phyloP scores from a whole-genome alignment of 1,139 yeast species.

The Schizosaccharomyces versatilis region DNA sequence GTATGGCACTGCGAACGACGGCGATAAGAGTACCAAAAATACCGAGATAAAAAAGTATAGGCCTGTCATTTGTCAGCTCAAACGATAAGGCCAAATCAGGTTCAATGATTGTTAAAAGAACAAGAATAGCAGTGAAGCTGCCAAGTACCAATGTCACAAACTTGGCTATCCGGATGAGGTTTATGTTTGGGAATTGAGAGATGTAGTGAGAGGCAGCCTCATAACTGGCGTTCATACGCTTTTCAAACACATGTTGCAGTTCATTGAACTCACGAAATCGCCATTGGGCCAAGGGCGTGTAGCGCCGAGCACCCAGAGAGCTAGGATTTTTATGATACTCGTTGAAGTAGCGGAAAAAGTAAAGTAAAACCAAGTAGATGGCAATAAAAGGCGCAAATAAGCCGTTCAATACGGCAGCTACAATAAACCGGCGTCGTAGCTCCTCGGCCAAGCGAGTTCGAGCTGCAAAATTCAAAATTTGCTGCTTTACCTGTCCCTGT shows the following conservation, averaged over 20 bases:
- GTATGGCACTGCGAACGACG: conserved; percentile 37
- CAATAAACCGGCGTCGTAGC: conserved; percentile 50
- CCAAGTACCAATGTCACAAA: conserved; percentile 50
- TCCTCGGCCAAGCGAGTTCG: conserved; percentile 42
- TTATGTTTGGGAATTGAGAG: conserved; percentile 80
- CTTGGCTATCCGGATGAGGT: conserved; percentile 30
- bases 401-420: conserved; percentile 71
- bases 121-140: conserved; percentile 71
- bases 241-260: conserved; percentile 63
- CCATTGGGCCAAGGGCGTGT: conserved; percentile 91
- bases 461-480: conserved; percentile 49
- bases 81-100: conserved; percentile 81
- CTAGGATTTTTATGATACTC: conserved; percentile 82
- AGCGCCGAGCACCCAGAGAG: conserved; percentile 62
- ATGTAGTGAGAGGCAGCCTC: conserved; percentile 65
- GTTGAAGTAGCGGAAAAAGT: conserved; percentile 76
- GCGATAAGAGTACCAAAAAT: conserved; percentile 71
- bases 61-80: conserved; percentile 60
- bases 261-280: conserved; percentile 84
- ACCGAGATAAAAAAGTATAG: conserved; percentile 71
- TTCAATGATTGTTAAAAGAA: conserved; percentile 63
- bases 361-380: conserved; percentile 53
- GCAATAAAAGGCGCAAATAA: conserved; percentile 70
- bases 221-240: conserved; percentile 52
- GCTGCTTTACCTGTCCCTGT: conserved; percentile 62